Conservation (phyloP, 805 yeast genomes). For the Cephaloascus fragrans region DNA sequence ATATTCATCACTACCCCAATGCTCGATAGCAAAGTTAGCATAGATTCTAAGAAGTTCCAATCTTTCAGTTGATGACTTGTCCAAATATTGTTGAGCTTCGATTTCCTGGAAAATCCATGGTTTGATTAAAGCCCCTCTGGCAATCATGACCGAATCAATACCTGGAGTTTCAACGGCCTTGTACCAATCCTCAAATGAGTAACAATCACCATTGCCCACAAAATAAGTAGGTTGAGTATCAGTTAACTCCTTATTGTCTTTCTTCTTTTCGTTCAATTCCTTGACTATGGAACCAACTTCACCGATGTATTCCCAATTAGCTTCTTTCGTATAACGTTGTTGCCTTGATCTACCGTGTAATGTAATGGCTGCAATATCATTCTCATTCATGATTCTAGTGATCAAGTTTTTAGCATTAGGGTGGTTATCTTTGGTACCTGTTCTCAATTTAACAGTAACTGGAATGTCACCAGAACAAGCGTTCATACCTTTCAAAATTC, state of each 20-base stretch:
- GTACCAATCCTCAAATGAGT: constrained; percentile 83
- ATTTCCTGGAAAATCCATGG: constrained; percentile 99
- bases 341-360: constrained; percentile 95
- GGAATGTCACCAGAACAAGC: constrained; percentile 86
- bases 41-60: constrained; percentile 63
- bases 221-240: constrained; percentile 65
- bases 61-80: constrained; percentile 85
- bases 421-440: constrained; percentile 77
- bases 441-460: constrained; percentile 83
- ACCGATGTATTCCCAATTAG: constrained; percentile 86
- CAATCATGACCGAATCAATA: constrained; percentile 93
- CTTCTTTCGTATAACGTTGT: constrained; percentile 84
- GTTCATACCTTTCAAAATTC: constrained; percentile 83
- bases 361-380: constrained; percentile 84
- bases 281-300: constrained; percentile 64
- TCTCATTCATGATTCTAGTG: constrained; percentile 60
- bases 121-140: constrained; percentile 93
- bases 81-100: constrained; percentile 80
- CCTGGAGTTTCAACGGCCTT: constrained; percentile 52
- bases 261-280: constrained; percentile 41
- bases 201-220: constrained; percentile 93
- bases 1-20: constrained; percentile 97
- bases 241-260: constrained; percentile 48
- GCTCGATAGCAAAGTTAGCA: constrained; percentile 77
- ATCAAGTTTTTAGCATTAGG: constrained; percentile 83